Evolutionary conservation across 139 green algal genomes (phyloP), one percentile per base, ranked within the genome.

Genomic region (Chlorella sp.): DNA sequence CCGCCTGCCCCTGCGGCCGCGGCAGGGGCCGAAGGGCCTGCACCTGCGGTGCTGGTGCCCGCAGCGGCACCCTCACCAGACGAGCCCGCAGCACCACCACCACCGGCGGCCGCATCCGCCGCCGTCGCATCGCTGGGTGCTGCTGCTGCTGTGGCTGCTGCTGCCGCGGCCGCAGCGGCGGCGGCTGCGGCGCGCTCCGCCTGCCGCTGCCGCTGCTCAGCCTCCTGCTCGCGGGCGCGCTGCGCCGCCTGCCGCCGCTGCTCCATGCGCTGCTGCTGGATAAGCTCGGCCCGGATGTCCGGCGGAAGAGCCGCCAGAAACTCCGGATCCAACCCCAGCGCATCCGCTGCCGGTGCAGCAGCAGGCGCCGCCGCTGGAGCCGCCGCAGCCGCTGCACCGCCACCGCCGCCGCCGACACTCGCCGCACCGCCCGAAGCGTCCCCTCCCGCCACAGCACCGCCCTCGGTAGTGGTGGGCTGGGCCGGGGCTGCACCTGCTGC

Each of bases 261-360:
- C 60, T 69, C 29, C 72, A 31, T 49, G 50, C 65, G 49, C 64
- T 97, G 90, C 82, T 96, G 84, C 49, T 87, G 86, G 66, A 98
- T 67, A 59, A 98, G 86, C 78, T 98, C 94, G 26, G 87, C 86
- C 36, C 89, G 88, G n/a, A 98, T 90, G 31, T 98, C 94, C 1
- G 86, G 84, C 0, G 94, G 94, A 34, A 98, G 83, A 0, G 94
- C 94, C 26, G 91, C 93, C 62, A 98, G 80, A 75, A 98, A 98
- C 76, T 97, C 92, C 2, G 94, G 92, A 64, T 98, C 94, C 24
- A 98, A 84, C 4, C 60, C 81, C 29, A 82, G 71, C 42, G 86
- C 78, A 1, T 84, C 85, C 35, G 69, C 76, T 27, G 51, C 66
- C 5, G 32, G 32, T 36, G 42, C 55, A 29, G 5, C 59, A 23